Percentiles rank a stretch among this genome's conserved stretches.
Evolutionary conservation across 2,329 filamentous ascomycete genomes (phyloP).

Genomic region (Phialocephala subalpina): DNA sequence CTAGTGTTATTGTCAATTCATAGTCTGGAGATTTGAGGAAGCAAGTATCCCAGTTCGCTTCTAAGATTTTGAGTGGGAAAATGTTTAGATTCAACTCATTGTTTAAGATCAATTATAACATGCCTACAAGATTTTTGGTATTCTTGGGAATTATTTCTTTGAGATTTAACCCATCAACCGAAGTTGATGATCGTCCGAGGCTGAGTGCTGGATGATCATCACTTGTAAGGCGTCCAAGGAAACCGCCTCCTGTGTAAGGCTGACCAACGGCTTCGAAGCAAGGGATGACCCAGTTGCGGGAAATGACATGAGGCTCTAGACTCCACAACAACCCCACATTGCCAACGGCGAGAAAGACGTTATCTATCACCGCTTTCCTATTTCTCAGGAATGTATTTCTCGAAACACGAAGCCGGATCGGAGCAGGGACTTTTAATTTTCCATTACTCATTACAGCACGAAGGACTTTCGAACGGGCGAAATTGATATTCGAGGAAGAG

Average conservation of each 20-base stretch:
- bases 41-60: neutral
- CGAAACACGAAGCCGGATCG: too few relatives aligned
- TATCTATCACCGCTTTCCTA: neutral
- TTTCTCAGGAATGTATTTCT: neutral
- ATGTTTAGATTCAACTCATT: too few relatives aligned
- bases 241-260: too few relatives aligned
- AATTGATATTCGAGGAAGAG: neutral
- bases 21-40: too few relatives aligned
- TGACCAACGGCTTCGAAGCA: neutral
- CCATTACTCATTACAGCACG: neutral
- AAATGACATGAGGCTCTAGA: neutral
- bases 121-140: neutral
- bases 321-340: neutral
- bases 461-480: neutral
- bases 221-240: too few relatives aligned
- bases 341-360: neutral
- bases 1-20: too few relatives aligned
- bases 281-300: neutral
- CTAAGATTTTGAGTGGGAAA: too few relatives aligned
- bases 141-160: neutral
- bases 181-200: neutral
- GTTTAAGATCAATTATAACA: too few relatives aligned
- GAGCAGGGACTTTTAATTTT: too few relatives aligned
- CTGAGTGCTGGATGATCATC: neutral
- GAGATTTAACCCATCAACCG: neutral